Evolutionary conservation across 1,284 basidiomycete genomes (phyloP), one percentile per base, ranked within the genome.

Genomic region (Boletus sp.): DNA sequence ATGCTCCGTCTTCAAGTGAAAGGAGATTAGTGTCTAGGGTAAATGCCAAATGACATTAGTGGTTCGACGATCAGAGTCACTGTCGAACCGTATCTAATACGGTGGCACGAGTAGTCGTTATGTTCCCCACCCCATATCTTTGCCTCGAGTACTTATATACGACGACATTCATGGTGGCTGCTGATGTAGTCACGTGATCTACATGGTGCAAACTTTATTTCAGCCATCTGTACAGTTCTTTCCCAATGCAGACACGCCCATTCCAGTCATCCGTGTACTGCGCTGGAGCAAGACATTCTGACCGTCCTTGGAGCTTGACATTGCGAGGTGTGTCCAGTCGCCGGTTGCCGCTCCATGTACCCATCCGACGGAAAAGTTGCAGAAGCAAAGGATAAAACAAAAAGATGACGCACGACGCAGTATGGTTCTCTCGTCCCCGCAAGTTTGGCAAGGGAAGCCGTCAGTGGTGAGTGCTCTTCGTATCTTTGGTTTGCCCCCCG

Each of bases 391-490:
- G 41, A 34, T 35, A 48, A 38, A 32, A 26, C n/a, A 2, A 43
- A 50, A 80, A 78, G 16, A 62, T 62, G 60, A 91, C 90, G 58
- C 89, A 92, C 86, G 87, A 90, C 79, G 84, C 88, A 59, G 80
- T 92, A 71, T 92, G 89, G 88, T 91, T 91, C 74, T 91, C 88
- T 71, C 88, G 89, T 69, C 94, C 93, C 60, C 84, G 92, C 72
- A 94, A 90, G 74, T 96, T 70, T 78, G 93, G 94, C 71, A 96
- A 95, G 78, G 93, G 93, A 69, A 85, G 85, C 70, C 89, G 93
- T 70, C 89, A 94, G 72, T 96, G 92, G 89, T 91, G 26, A 40
- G 45, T 37, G 13, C n/a, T 20, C 14, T 34, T n/a, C 10, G 3
- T 16, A 13, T 27, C 39, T 5, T 6, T 5, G 17, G 19, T 35